Percentiles rank a stretch among this genome's conserved stretches.
Evolutionary conservation across 306 rosid species (phyloP).

Genomic region (Cucumis sativus): Cucumber_9930_V3 NC_026661.2:10745001-10745500

Average conservation of each 20-base stretch:
- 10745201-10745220: background rate
- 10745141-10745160: background rate
- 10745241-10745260: background rate
- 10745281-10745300: background rate
- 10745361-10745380: conserved; percentile 50
- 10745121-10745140: background rate
- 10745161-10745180: background rate
- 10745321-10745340: conserved; percentile 54
- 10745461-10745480: background rate
- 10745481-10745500: background rate
- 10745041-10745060: conserved; percentile 73
- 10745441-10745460: background rate
- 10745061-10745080: conserved; percentile 5
- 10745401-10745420: conserved; percentile 28
- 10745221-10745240: background rate
- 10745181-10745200: background rate
- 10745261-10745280: background rate
- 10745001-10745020: conserved; percentile 65
- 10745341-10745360: conserved; percentile 80
- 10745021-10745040: conserved; percentile 68
- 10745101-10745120: background rate
- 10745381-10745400: conserved; percentile 81
- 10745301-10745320: background rate
- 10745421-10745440: background rate
- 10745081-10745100: background rate